These are phyloP conservation scores for Coemansia sp. DNA, from an alignment of 192 early-diverging fungal genomes.

Conservation along the genomic window DNA sequence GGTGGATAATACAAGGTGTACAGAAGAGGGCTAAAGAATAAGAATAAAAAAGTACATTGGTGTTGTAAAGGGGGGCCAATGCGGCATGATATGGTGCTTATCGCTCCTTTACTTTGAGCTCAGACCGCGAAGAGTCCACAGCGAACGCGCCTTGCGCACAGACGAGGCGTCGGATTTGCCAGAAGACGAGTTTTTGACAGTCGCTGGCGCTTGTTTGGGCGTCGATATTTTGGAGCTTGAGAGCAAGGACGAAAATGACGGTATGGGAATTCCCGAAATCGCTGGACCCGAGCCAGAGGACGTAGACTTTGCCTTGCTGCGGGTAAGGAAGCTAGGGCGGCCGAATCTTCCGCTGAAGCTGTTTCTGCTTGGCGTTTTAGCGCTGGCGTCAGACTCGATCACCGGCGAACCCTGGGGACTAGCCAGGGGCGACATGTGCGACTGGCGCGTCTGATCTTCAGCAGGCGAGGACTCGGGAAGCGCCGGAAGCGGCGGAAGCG, in stretches of 20 bases:
- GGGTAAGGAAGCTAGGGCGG: slow-evolving; percentile 19
- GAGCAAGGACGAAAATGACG: slow-evolving; percentile 11
- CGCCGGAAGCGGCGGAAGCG: background rate
- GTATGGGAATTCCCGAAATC: slow-evolving; percentile 38
- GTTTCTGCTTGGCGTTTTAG: background rate
- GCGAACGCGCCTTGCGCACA: slow-evolving; percentile 34
- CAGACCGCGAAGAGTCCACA: slow-evolving; percentile 32
- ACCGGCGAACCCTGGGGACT: slow-evolving; percentile 25
- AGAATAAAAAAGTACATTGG: background rate
- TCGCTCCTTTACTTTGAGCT: background rate
- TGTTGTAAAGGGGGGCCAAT: background rate
- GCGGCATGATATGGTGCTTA: background rate
- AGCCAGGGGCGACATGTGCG: slow-evolving; percentile 35
- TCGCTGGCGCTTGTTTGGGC: slow-evolving; percentile 2
- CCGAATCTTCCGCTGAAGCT: slow-evolving; percentile 21
- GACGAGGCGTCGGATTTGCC: slow-evolving; percentile 27
- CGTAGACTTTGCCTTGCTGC: slow-evolving; percentile 17
- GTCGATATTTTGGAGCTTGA: background rate
- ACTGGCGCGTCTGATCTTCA: slow-evolving; percentile 7
- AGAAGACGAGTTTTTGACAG: background rate
- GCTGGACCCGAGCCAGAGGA: background rate
- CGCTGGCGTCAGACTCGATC: background rate
- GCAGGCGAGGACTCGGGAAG: slow-evolving; percentile 9
- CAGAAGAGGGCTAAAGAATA: background rate
- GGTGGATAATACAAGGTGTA: background rate